Conservation (phyloP, 2,329 filamentous ascomycete genomes). For the Aspergillus fumigatus region DNA sequence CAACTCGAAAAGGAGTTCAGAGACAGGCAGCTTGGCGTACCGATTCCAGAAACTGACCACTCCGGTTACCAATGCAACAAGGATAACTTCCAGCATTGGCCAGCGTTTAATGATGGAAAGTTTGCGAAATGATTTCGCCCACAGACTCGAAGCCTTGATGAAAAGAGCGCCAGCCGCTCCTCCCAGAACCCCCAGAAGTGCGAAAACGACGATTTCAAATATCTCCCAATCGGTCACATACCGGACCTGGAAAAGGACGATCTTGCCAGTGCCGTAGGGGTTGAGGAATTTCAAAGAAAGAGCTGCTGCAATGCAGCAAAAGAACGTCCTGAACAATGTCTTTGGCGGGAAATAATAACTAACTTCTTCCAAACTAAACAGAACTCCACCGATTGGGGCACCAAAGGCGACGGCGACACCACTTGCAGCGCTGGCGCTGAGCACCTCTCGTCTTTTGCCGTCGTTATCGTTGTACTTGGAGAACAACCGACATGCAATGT, state of each 20-base stretch:
- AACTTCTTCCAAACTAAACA: conserved; percentile 93
- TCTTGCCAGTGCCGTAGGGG: conserved; percentile 92
- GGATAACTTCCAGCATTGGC: conserved; percentile 79
- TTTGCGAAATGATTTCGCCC: conserved; percentile 84
- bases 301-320: conserved; percentile 90
- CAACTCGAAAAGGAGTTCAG: conserved; percentile 84
- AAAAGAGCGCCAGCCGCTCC: conserved; percentile 84
- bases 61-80: conserved; percentile 82
- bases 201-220: conserved; percentile 82
- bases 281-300: conserved; percentile 92
- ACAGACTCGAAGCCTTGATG: conserved; percentile 89
- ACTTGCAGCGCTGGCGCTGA: conserved; percentile 88
- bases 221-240: conserved; percentile 89
- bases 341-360: conserved; percentile 96
- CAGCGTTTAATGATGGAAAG: conserved; percentile 74
- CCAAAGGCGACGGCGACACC: conserved; percentile 94
- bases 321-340: conserved; percentile 94
- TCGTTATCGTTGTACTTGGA: conserved; percentile 92
- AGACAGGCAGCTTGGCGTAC: conserved; percentile 82
- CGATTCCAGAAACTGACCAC: conserved; percentile 89
- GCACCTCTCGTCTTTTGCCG: conserved; percentile 83
- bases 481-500: conserved; percentile 92
- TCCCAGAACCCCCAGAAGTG: conserved; percentile 79
- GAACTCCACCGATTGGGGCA: conserved; percentile 80
- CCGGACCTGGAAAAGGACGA: conserved; percentile 91